These are phyloP conservation scores for Thelephora ganbajun DNA, from an alignment of 768 basidiomycete genomes.

Conservation along the genomic window DNA sequence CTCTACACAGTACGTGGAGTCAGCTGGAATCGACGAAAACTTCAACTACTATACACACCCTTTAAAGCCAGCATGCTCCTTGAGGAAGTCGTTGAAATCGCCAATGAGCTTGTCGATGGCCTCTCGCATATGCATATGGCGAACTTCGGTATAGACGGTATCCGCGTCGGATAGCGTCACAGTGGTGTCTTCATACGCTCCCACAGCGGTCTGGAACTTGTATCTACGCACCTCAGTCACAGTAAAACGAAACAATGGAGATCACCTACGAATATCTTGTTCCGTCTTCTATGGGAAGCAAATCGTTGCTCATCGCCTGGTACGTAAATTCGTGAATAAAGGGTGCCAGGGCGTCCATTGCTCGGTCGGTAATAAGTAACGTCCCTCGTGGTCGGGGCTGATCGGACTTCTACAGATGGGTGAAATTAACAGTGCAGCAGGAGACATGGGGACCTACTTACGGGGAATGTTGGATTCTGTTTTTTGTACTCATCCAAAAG, in stretches of 20 bases:
- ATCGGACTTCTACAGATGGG: slow-evolving; percentile 35
- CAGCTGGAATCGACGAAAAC: background rate
- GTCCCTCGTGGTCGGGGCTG: slow-evolving; percentile 52
- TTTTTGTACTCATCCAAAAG: slow-evolving; percentile 82
- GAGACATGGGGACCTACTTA: slow-evolving; percentile 24
- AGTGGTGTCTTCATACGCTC: slow-evolving; percentile 77
- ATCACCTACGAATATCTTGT: slow-evolving; percentile 66
- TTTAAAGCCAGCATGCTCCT: slow-evolving; percentile 90
- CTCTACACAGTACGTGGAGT: slow-evolving; percentile 23
- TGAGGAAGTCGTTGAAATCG: slow-evolving; percentile 89
- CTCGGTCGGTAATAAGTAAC: slow-evolving; percentile 87
- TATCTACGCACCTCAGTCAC: slow-evolving; percentile 38
- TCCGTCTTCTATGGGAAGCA: slow-evolving; percentile 81
- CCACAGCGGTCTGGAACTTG: slow-evolving; percentile 82
- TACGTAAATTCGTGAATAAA: slow-evolving; percentile 97
- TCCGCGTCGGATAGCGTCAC: slow-evolving; percentile 81
- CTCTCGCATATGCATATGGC: slow-evolving; percentile 98
- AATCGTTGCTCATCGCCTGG: slow-evolving; percentile 96
- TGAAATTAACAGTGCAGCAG: background rate
- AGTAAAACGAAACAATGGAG: slow-evolving; percentile 2
- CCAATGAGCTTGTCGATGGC: slow-evolving; percentile 94
- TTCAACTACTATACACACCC: slow-evolving; percentile 34
- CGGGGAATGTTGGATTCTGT: slow-evolving; percentile 76
- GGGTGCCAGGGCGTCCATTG: slow-evolving; percentile 87
- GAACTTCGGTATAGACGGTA: slow-evolving; percentile 80